Conservation (phyloP, 2,329 filamentous ascomycete genomes). For the Purpureocillium lavendulum region DNA sequence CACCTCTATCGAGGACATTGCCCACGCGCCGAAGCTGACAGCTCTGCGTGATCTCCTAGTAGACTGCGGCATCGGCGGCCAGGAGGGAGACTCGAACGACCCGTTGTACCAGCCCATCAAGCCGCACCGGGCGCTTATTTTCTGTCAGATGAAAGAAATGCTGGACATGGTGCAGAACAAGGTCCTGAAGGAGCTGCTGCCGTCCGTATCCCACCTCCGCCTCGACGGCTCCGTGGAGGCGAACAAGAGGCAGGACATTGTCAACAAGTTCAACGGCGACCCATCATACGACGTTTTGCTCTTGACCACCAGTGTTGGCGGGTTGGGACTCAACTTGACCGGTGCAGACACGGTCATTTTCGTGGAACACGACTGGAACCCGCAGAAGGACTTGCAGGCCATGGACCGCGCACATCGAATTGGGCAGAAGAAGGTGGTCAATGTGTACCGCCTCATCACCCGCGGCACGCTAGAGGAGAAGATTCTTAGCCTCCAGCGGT, state of each 20-base stretch:
- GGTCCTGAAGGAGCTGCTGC: conserved; percentile 83
- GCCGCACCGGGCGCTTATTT: conserved; percentile 89
- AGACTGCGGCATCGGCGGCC: conserved; percentile 92
- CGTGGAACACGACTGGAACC: conserved; percentile 99
- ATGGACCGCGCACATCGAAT: conserved; percentile 99
- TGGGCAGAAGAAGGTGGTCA: conserved; percentile 99
- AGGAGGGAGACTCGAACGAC: conserved; percentile 51
- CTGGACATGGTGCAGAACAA: conserved; percentile 96
- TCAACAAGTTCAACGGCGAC: conserved; percentile 98
- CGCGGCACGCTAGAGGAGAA: conserved; percentile 96
- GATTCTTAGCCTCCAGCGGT: conserved; percentile 93
- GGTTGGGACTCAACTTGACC: conserved; percentile 87
- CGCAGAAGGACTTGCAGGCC: conserved; percentile 94
- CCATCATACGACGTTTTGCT: conserved; percentile 92
- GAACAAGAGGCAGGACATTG: conserved; percentile 89
- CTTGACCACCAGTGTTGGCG: conserved; percentile 90
- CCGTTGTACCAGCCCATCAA: conserved; percentile 75
- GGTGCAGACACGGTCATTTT: conserved; percentile 98
- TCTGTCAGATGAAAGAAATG: conserved; percentile 99
- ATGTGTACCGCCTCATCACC: conserved; percentile 95
- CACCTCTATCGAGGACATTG: conserved; percentile 73
- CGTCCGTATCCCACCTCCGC: conserved; percentile 86
- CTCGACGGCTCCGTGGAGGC: conserved; percentile 91
- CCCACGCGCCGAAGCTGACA: conserved; percentile 85
- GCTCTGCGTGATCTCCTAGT: conserved; percentile 88